Evolutionary conservation across 371 early-diverging fungal genomes (phyloP), one percentile per base, ranked within the genome.

Genomic region (Mucor indicus): DNA sequence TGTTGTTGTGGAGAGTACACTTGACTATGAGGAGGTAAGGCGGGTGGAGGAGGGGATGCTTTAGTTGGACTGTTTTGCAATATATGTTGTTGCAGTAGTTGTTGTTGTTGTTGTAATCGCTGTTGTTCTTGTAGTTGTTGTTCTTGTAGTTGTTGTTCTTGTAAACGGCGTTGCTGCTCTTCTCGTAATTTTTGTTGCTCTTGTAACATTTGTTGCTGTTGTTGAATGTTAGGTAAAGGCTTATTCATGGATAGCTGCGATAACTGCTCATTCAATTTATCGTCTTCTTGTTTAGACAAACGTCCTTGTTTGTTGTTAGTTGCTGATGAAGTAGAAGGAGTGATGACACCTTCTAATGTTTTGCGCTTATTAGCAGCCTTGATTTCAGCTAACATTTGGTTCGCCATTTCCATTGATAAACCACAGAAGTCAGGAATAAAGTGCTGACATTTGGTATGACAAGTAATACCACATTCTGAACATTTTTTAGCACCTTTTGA

Each of bases 351-450:
- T 16, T 60, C 61, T 15, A 51, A 15, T 2, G 72, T 67, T 32
- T 65, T 69, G 27, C 74, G 57, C 21, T 66, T 69, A 24, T 53
- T 53, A 1, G 87, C 84, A 4, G 79, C 80, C 62, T 87, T 86
- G 54, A 92, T 87, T 55, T 85, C 88, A 48, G 78, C 75, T 44
- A 91, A 48, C 78, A 95, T 86, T 50, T 87, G 86, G 50, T 84
- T 86, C 0, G 93, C 93, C 75, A 90, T 79, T 44, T 84, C 85
- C 80, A 89, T 84, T 6, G 86, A 83, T 57, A 98, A 75, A 30
- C 98, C 97, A 61, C 99, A 99, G 20, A 92, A 89, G 55, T 94
- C 88, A 12, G 98, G 98, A 7, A 98, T 85, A 47, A 91, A 80
- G 49, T 83, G 80, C 36, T 82, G 75, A 73, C 99, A 99, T n/a